Percentiles rank a stretch among this genome's conserved stretches.
Evolutionary conservation across 192 early-diverging fungal species (phyloP).

Genomic region (Coemansia sp.): DNA sequence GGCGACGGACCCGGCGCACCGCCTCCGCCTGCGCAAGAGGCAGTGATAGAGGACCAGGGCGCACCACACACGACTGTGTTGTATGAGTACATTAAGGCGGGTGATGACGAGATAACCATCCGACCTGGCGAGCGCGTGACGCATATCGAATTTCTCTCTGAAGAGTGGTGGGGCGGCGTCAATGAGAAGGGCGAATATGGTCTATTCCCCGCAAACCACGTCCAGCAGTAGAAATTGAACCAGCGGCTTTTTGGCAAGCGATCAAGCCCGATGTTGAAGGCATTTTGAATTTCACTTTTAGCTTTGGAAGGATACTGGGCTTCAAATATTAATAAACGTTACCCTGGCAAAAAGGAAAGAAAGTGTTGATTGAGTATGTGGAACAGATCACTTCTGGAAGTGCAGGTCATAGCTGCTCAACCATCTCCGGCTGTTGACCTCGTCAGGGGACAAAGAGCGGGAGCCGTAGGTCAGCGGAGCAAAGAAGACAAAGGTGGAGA

Average conservation of each 20-base stretch:
- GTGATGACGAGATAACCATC: conserved; percentile 87
- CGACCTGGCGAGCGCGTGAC: conserved; percentile 69
- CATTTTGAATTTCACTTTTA: not conserved
- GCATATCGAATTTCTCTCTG: conserved; percentile 76
- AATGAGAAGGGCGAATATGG: conserved; percentile 57
- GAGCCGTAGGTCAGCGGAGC: conserved; percentile 86
- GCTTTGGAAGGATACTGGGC: no score
- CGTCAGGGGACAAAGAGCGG: conserved; percentile 58
- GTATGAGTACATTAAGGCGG: conserved; percentile 85
- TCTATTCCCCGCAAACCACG: conserved; percentile 73
- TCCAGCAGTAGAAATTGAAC: conserved; percentile 14
- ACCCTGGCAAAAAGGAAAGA: not conserved
- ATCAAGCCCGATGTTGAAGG: not conserved
- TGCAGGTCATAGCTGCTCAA: conserved; percentile 88
- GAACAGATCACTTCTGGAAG: conserved; percentile 39
- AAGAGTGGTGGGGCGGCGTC: conserved; percentile 93
- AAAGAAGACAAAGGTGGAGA: conserved; percentile 74
- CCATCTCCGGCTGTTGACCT: conserved; percentile 66
- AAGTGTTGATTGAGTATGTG: not conserved
- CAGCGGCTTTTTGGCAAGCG: not conserved
- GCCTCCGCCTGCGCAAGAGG: conserved; percentile 12
- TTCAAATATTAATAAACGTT: not conserved
- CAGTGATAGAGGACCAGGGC: conserved; percentile 24
- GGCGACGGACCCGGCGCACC: conserved; percentile 5
- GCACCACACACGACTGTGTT: conserved; percentile 58